These are phyloP conservation scores for Mucor saturninus DNA, from an alignment of 371 early-diverging fungal species.

Conservation along the genomic window DNA sequence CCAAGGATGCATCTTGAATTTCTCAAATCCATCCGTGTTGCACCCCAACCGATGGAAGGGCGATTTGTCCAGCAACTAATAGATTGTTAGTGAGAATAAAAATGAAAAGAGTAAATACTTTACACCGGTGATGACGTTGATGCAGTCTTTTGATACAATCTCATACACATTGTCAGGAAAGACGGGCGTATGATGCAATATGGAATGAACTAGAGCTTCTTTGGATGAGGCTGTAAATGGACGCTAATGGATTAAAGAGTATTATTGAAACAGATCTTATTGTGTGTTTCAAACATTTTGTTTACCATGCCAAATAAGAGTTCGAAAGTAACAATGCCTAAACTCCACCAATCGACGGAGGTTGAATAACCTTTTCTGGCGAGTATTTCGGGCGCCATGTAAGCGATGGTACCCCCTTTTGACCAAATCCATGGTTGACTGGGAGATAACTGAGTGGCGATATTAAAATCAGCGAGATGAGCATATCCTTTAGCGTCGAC, in stretches of 20 bases:
- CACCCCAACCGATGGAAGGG: constrained; percentile 60
- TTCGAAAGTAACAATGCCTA: constrained; percentile 86
- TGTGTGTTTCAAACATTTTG: constrained; percentile 4
- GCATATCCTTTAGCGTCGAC: constrained; percentile 83
- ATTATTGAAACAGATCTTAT: background rate
- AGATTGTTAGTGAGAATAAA: background rate
- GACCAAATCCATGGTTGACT: constrained; percentile 59
- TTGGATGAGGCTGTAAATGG: constrained; percentile 80
- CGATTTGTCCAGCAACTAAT: constrained; percentile 65
- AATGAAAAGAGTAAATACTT: background rate
- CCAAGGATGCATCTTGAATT: constrained; percentile 66
- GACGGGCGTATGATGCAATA: constrained; percentile 57
- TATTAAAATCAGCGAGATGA: constrained; percentile 88
- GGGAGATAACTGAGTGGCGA: constrained; percentile 65
- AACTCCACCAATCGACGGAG: constrained; percentile 88
- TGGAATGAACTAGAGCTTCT: constrained; percentile 65
- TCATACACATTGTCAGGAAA: constrained; percentile 60
- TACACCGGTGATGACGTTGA: constrained; percentile 54
- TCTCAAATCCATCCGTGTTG: constrained; percentile 51
- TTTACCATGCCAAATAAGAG: constrained; percentile 72
- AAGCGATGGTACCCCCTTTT: constrained; percentile 75
- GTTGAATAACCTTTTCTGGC: constrained; percentile 70
- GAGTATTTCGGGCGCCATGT: constrained; percentile 82
- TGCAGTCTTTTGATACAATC: constrained; percentile 54
- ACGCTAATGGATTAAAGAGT: constrained; percentile 53